Conservation (phyloP, 345 rosid genomes). For the Salix dunnii region DNA sequence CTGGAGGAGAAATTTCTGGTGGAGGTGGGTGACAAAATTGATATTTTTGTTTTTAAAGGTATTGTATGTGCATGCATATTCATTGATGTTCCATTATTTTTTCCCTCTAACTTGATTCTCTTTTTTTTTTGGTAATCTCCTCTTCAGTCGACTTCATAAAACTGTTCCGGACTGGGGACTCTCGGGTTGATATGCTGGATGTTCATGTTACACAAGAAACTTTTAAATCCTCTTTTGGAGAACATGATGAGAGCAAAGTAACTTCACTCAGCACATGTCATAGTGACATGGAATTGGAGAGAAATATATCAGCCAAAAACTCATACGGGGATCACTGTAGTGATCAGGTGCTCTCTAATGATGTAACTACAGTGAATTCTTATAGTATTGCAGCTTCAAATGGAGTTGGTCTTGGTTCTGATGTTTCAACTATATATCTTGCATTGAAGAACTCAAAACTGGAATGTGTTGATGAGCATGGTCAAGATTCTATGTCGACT, state of each 20-base stretch:
- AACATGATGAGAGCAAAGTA: conserved; percentile 20
- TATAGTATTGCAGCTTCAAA: conserved; percentile 44
- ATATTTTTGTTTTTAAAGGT: not conserved
- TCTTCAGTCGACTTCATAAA: conserved; percentile 30
- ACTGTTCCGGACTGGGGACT: conserved; percentile 32
- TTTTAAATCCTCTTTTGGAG: conserved; percentile 24
- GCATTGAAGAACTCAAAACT: conserved; percentile 96
- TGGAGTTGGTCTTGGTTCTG: conserved; percentile 56
- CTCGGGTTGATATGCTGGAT: conserved; percentile 21
- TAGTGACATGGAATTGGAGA: conserved; percentile 24
- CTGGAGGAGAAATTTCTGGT: conserved; percentile 32
- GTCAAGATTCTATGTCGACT: conserved; percentile 70
- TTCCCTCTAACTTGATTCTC: conserved; percentile 3
- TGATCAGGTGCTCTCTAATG: conserved; percentile 40
- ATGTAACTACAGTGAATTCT: conserved; percentile 35
- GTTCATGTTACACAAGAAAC: conserved; percentile 19
- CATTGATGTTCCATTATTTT: not conserved
- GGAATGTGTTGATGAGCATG: conserved; percentile 83
- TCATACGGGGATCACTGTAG: conserved; percentile 22
- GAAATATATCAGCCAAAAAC: conserved; percentile 31
- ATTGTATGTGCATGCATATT: not conserved
- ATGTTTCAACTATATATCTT: conserved; percentile 88
- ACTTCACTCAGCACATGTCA: conserved; percentile 17
- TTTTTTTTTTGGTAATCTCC: not conserved
- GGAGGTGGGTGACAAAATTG: conserved; percentile 37